phyloP scores from a whole-genome alignment of 352 stramenopile genomes.

The Globisporangium alternatum region DNA sequence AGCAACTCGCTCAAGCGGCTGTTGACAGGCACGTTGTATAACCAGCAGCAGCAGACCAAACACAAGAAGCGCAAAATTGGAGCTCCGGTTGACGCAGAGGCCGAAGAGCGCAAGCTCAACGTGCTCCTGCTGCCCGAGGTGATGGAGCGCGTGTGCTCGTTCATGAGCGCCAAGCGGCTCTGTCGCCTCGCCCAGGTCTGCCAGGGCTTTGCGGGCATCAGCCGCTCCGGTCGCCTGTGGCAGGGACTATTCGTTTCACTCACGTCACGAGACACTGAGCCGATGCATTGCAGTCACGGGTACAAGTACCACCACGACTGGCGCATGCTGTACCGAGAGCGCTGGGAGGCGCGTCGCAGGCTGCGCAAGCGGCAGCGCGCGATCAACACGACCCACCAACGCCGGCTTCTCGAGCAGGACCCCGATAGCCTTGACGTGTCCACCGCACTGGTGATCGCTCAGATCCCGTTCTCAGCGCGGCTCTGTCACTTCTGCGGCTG shows the following conservation, averaged over 20 bases:
- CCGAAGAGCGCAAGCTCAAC: slow-evolving; percentile 44
- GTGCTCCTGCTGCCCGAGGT: slow-evolving; percentile 57
- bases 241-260: slow-evolving; percentile 34
- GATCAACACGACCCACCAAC: not conserved
- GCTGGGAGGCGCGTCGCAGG: slow-evolving; percentile 10
- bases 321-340: slow-evolving; percentile 13
- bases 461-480: slow-evolving; percentile 20
- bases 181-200: slow-evolving; percentile 58
- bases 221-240: slow-evolving; percentile 35
- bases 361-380: slow-evolving; percentile 10
- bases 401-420: slow-evolving; percentile 1
- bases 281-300: slow-evolving; percentile 27
- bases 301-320: slow-evolving; percentile 29
- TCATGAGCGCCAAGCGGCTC: slow-evolving; percentile 70
- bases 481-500: slow-evolving; percentile 42
- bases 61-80: slow-evolving; percentile 9
- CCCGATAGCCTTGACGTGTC: not conserved
- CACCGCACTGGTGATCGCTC: not conserved
- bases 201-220: slow-evolving; percentile 37
- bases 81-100: slow-evolving; percentile 21
- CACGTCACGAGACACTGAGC: slow-evolving; percentile 8
- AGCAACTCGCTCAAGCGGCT: not conserved
- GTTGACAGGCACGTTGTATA: not conserved
- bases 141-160: slow-evolving; percentile 67
- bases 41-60: slow-evolving; percentile 16